Base-by-base conservation (phyloP, 2,329 filamentous ascomycete genomes). In the Neonectria hederae region DNA sequence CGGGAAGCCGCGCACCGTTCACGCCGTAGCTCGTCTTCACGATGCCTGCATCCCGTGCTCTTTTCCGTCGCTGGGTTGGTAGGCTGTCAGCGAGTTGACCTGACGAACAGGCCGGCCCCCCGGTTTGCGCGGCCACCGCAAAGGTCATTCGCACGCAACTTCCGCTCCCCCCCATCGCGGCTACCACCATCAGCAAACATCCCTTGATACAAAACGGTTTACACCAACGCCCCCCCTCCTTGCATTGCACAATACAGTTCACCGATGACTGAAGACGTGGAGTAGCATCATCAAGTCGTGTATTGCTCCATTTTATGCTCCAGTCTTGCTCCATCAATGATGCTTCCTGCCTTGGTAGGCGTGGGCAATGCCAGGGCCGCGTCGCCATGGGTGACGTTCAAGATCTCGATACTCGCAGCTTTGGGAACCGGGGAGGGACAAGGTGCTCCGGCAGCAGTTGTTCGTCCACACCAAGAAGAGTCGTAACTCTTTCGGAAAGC, bases 231-330 rank as follows among this genome's bases (percentile, higher is more conserved):
- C 46, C 54, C 54, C 54, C 48, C 52, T 17, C 21, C 17, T 14
- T 9, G 22, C 22, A 46, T 46, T 17, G 45, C 24, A n/a, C 14
- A 26, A 48, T 24, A 22, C 43, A 17, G 28, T 30, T 55, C 40
- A 38, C 40, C 35, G 28, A 17, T 28, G 35, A 35, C 42, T 46
- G 13, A 48, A 54, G 54, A 63, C 66, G 67, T 71, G 68, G 70
- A 64, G 70, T 65, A 67, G 69, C 53, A 65, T 71, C 69, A 66
- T 67, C 63, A 70, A 70, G 72, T 70, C 42, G 26, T 35, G 48
- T 14, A 64, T 54, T 69, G 17, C 70, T 65, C 70, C 68, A 68
- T 60, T 63, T 35, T 68, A 53, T 49, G 32, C 57, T 54, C 48
- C 58, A 65, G 42, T 22, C 28, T 14, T 51, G 54, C 24, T 54